These are phyloP conservation scores for Flaveria robusta DNA, from an alignment of 129 eudicot species.

Conservation along the genomic window DNA sequence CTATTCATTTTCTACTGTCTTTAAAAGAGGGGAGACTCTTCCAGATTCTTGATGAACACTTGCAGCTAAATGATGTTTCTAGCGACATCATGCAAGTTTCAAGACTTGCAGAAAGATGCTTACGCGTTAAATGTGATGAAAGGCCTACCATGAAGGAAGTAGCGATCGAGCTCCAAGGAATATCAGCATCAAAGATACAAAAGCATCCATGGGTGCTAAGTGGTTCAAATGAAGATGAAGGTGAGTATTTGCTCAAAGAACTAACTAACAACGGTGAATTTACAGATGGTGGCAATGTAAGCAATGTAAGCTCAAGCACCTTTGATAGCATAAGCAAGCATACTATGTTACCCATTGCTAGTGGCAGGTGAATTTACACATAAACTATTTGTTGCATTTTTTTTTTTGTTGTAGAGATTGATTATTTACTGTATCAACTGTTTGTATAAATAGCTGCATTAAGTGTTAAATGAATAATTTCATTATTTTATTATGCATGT, in stretches of 20 bases:
- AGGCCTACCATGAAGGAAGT: constrained; percentile 47
- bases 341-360: constrained; percentile 27
- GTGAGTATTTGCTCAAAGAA: constrained; percentile 26
- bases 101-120: constrained; percentile 34
- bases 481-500: too few relatives aligned
- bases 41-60: constrained; percentile 28
- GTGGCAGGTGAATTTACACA: constrained; percentile 26
- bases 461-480: too few relatives aligned
- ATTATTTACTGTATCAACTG: too few relatives aligned
- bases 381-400: too few relatives aligned
- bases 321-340: constrained; percentile 29
- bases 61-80: constrained; percentile 24
- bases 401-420: too few relatives aligned
- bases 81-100: constrained; percentile 29
- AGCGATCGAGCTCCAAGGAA: constrained; percentile 38
- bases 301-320: constrained; percentile 7
- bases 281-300: background rate
- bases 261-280: constrained; percentile 1
- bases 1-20: constrained; percentile 33
- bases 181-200: constrained; percentile 25
- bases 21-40: constrained; percentile 32
- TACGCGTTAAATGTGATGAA: constrained; percentile 36
- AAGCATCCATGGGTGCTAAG: constrained; percentile 43
- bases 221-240: constrained; percentile 24
- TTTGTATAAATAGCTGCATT: too few relatives aligned